phyloP scores from a whole-genome alignment of 2,329 filamentous ascomycete genomes.

The Zymoseptoria crescenta region DNA sequence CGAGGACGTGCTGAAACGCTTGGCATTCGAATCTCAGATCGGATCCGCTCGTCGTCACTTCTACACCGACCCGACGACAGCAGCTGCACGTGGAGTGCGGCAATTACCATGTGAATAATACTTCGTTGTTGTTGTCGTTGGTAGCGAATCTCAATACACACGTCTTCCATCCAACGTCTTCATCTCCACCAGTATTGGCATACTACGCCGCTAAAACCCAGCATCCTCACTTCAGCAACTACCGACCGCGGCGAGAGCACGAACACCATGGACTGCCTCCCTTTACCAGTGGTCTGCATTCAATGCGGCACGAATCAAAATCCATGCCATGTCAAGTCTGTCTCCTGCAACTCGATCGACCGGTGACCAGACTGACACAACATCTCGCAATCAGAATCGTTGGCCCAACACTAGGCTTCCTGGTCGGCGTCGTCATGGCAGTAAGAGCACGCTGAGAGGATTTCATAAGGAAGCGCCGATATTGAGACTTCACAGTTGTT shows the following conservation, averaged over 20 bases:
- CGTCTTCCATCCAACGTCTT: background rate
- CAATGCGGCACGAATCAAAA: conserved; percentile 33
- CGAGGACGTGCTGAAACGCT: background rate
- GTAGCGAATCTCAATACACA: background rate
- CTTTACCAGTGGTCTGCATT: conserved; percentile 28
- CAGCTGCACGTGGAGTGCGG: background rate
- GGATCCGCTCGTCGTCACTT: too few relatives aligned
- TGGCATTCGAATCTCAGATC: background rate
- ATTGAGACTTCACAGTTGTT: conserved; percentile 19
- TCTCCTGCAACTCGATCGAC: background rate
- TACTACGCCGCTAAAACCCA: background rate
- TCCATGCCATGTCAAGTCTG: conserved; percentile 31
- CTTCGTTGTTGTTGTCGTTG: background rate
- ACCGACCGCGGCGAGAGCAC: background rate
- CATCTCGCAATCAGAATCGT: conserved; percentile 18
- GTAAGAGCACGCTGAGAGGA: conserved; percentile 10
- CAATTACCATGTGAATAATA: background rate
- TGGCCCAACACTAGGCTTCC: conserved; percentile 32
- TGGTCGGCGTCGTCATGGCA: conserved; percentile 27
- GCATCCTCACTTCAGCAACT: background rate
- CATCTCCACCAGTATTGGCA: background rate
- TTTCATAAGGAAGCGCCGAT: background rate
- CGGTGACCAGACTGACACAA: background rate
- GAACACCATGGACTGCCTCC: conserved; percentile 20
- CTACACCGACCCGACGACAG: background rate